Evolutionary conservation across 179 eudicot species (phyloP), one percentile per base, ranked within the genome.

Genomic region (Camellia oleifera): DNA sequence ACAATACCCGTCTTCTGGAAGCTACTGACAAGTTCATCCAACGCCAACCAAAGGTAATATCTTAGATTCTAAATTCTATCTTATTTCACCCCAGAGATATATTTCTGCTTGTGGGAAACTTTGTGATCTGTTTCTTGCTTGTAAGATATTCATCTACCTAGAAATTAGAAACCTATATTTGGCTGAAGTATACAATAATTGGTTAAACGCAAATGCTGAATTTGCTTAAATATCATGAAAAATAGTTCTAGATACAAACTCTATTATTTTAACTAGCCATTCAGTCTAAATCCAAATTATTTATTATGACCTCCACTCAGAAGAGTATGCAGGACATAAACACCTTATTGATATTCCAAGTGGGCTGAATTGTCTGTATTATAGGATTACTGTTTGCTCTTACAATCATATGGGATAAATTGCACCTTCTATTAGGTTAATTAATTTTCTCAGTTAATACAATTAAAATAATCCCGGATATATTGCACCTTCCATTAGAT

Each of bases 1-100:
- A 95, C 85, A 95, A 95, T 85, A 92, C 95, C 7, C 92, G 97
- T 46, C 90, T 95, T 81, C 92, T 95, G 20, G 99, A 95, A 85
- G 98, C 97, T 67, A 95, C 99, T 44, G 98, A 92, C 26, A 92
- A 89, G 77, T 95, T 77, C 75, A 95, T 95, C 77, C 90, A 94
- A 74, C 94, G 97, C 79, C 99, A 95, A 78, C 98, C 99, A 6
- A 95, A 94, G 99, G 99, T 95, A 84, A 67, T 20, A 45, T 52
- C 11, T 53, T 68, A 42, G 50, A 68, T 67, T 67, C 10, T 45
- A 69, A 13, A 2, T 44, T 69, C 52, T 7, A 14, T 69, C 7
- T 4, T 9, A 6, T 67, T 67, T 44, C 26, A 13, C 46, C 26
- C 62, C 53, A 20, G 61, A 72, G 15, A 53, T 52, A 23, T 50